A percentile compares a stretch with the other conserved stretches of the same genome.
These are phyloP conservation scores for Phytophthora pisi DNA, from an alignment of 352 stramenopile species.

Conservation along the genomic window DNA sequence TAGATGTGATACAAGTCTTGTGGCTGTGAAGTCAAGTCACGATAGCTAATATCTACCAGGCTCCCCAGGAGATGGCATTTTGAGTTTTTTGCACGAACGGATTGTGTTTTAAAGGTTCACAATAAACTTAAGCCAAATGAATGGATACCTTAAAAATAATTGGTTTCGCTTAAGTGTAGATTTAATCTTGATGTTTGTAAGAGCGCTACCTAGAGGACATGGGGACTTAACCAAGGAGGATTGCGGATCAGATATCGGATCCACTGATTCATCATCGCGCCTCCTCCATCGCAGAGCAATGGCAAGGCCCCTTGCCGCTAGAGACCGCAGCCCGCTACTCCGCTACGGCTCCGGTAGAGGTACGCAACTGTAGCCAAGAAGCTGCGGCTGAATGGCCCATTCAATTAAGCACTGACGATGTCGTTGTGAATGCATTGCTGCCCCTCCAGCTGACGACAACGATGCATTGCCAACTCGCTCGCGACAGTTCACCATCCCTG, in stretches of 20 bases:
- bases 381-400: neutral
- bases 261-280: constrained; percentile 20
- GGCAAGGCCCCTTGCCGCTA: constrained; percentile 17
- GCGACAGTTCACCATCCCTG: constrained; percentile 6
- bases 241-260: constrained; percentile 2
- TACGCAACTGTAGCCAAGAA: constrained; percentile 7
- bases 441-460: constrained; percentile 7
- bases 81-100: neutral
- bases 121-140: too few relatives aligned
- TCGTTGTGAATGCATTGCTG: neutral
- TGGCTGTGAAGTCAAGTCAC: constrained; percentile 5
- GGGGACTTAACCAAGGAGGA: neutral
- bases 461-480: constrained; percentile 24
- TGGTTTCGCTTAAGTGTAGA: too few relatives aligned
- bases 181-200: too few relatives aligned
- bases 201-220: too few relatives aligned
- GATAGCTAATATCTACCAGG: constrained; percentile 3
- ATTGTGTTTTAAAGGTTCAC: too few relatives aligned
- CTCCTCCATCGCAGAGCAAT: constrained; percentile 22
- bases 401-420: constrained; percentile 1
- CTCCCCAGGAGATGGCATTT: neutral
- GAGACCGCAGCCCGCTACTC: constrained; percentile 64
- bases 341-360: constrained; percentile 60
- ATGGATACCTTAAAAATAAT: too few relatives aligned
- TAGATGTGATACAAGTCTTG: constrained; percentile 11